Evolutionary conservation across 2,329 filamentous ascomycete genomes (phyloP), one percentile per base, ranked within the genome.

Genomic region (Tolypocladium paradoxum): DNA sequence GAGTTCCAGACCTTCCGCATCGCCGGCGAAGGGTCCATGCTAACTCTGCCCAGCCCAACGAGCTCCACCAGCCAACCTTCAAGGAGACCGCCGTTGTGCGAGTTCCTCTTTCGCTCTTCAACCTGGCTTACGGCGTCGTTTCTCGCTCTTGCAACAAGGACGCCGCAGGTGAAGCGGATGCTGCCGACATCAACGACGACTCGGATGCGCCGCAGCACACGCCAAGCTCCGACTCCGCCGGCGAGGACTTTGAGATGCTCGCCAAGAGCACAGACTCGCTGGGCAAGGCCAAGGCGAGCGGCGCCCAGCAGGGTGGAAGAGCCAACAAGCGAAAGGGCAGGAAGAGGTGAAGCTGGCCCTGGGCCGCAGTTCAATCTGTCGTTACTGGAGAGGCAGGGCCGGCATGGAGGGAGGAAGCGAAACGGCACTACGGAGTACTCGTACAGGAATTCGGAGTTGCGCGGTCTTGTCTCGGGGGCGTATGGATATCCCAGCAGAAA

Each of bases 31-130:
- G 16, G 27, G 2, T n/a, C 14, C 3, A 40, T 33, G 18, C 66
- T 60, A 67, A 57, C 49, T 47, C n/a, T 35, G 31, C 49, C 36
- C 57, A 92, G 88, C 82, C 83, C 64, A 81, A 90, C 55, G 90
- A 96, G 68, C 84, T 99, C 55, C 76, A 79, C 46, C 75, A 78
- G 59, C 93, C 93, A 1, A 87, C 85, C 3, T 73, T 96, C 68
- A 80, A 73, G 57, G 88, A 97, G 65, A 99, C 93, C 0, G 84
- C 90, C 55, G 78, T 97, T 46, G 81, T 87, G 69, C 85, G 86
- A 51, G 73, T 95, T 6, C 93, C 93, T 1, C 65, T 84, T 52
- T 95, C 85, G 81, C 66, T 82, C 53, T 93, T 86, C 73, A 76
- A 70, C 51, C 73, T 74, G 54, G 78, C 77, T 8, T 20, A 18